Evolutionary conservation across 495 filamentous ascomycete species (phyloP), one percentile per base, ranked within the genome.

Genomic region (Hypoxylon perforatum): DNA sequence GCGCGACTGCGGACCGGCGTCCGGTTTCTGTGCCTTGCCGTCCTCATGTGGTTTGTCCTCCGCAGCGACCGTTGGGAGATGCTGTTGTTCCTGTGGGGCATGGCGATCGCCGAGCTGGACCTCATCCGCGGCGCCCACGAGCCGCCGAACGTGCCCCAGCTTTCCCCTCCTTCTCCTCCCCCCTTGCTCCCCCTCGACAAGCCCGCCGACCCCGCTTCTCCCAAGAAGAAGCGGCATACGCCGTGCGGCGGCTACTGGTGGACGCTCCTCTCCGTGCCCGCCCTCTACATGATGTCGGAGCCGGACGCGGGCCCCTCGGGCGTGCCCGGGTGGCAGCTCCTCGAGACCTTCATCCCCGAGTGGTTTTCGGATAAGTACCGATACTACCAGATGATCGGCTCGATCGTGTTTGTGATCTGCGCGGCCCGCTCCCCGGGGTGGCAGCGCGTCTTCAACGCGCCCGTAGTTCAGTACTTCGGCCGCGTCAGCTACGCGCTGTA

Each of bases 401-500:
- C 78, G 3, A 67, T 77, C 38, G 47, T 80, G 1, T 77, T 82
- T 41, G 78, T 81, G 14, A 50, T 74, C 39, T 73, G 76, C 48
- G 73, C 76, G 25, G 72, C 71, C 17, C 74, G 75, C 15, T 74
- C 72, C 11, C 55, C 61, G 4, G 63, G 58, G 8, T 80, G 77
- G 78, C 75, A 76, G 65, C 62, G 67, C 36, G 47, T 78, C 23
- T 81, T 81, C 51, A 75, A 75, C 35, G 57, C 64, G 15, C 18
- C 57, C 4, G 15, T 58, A 4, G 72, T 77, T 11, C 80, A 83
- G 63, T 85, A 86, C 67, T 68, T 85, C 8, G 83, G 82, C 44
- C 75, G 73, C 53, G 83, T 85, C 45, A 81, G 78, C 52, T 86
- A 82, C 60, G 77, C 81, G 28, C 62, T 86, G 9, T 86, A 86